These are phyloP conservation scores for Trypanosomatidae sp. DNA, from an alignment of 208 protist species.

Conservation along the genomic window DNA sequence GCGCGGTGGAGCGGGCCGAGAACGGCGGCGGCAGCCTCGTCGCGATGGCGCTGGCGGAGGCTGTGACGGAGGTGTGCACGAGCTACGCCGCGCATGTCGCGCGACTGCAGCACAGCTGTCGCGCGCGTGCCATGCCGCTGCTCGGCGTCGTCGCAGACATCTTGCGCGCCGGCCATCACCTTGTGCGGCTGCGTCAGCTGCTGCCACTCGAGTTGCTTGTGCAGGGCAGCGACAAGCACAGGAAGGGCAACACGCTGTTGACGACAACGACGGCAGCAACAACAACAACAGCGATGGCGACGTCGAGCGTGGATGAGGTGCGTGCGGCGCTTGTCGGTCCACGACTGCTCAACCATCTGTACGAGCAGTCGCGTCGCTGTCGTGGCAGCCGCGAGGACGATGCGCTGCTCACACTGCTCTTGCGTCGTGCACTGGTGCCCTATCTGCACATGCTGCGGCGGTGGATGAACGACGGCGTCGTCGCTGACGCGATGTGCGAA, in stretches of 20 bases:
- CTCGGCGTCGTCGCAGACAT: slow-evolving; percentile 78
- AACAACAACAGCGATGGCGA: not conserved
- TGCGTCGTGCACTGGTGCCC: slow-evolving; percentile 59
- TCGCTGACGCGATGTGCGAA: slow-evolving; percentile 72
- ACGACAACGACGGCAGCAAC: not conserved
- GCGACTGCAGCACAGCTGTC: slow-evolving; percentile 47
- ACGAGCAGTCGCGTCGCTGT: slow-evolving; percentile 37
- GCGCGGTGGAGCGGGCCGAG: slow-evolving; percentile 48
- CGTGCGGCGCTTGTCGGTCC: slow-evolving; percentile 26
- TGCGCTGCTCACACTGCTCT: slow-evolving; percentile 45
- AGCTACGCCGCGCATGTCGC: slow-evolving; percentile 69
- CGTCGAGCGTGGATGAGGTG: not conserved
- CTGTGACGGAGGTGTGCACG: slow-evolving; percentile 65
- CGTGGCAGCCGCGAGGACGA: slow-evolving; percentile 66
- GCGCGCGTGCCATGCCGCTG: slow-evolving; percentile 46
- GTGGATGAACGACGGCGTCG: slow-evolving; percentile 75
- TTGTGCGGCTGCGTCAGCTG: slow-evolving; percentile 67
- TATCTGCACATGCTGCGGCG: slow-evolving; percentile 65
- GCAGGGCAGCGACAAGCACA: too few relatives aligned
- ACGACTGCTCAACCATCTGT: slow-evolving; percentile 68
- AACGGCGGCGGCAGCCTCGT: slow-evolving; percentile 59
- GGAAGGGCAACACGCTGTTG: too few relatives aligned
- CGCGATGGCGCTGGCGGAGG: slow-evolving; percentile 75
- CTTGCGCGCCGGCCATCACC: slow-evolving; percentile 64
- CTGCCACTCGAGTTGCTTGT: slow-evolving; percentile 57